Evolutionary conservation across 108 stramenopile genomes (phyloP), one percentile per base, ranked within the genome.

Genomic region (Cylindrotheca fusiformis): DNA sequence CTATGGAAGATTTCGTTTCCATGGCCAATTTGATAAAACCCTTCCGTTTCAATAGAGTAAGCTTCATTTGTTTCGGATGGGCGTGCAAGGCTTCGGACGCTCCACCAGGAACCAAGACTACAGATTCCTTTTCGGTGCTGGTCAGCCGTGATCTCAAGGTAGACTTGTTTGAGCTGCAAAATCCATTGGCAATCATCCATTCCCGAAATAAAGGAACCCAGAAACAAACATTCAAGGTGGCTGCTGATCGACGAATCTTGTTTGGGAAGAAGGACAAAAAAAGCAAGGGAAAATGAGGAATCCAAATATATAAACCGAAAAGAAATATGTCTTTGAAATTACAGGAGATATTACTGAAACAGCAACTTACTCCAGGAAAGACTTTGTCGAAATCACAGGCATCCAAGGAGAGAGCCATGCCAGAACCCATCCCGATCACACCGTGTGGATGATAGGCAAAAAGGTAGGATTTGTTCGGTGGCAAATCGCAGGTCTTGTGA

Each of bases 1-100:
- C 86, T 19, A 92, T 65, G 2, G 73, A 62, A 0, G 79, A 74
- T 3, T 85, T 82, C 4, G 83, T 72, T 50, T 67, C 41, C 32
- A 93, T 60, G 0, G 95, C 91, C 3, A 82, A 50, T 30, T 80
- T 79, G 14, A 93, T 63, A 59, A 96, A 93, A 6, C 95, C 95
- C 55, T 86, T 86, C 2, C 91, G 72, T 29, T 72, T 77, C 41
- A 60, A 22, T 6, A 95, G 63, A 49, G 68, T 83, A 36, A 91
- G 48, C 8, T 52, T 26, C 20, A 77, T 60, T 0, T 28, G 26
- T 23, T 63, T 62, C 0, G 62, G 72, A 3, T 75, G 52, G 26
- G 63, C 50, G 23, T 74, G 47, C 29, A 80, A 45, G n/a, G 65
- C 55, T 70, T 86, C 79, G 19, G 53, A 59, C 8, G 78, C 81